A percentile compares a stretch with the other conserved stretches of the same genome.
Evolutionary conservation across 805 yeast genomes (phyloP).

Genomic region (Saturnispora quitensis): DNA sequence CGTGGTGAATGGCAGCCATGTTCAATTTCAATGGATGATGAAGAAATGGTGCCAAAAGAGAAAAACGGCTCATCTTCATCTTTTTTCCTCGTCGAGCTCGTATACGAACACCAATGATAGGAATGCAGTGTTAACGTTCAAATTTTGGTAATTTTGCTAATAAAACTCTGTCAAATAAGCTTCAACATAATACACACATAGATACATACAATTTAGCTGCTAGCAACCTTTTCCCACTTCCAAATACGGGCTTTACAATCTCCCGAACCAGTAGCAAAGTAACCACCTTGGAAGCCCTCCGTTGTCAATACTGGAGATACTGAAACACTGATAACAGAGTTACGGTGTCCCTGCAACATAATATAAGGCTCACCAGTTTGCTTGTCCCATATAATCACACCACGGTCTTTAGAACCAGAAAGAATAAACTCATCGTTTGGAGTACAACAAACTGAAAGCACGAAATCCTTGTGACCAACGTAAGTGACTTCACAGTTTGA

Average conservation of each 20-base stretch:
- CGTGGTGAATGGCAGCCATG: conserved; percentile 39
- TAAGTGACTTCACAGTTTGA: conserved; percentile 82
- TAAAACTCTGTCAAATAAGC: neutral
- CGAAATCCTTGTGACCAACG: conserved; percentile 94
- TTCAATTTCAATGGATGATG: neutral
- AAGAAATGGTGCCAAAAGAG: neutral
- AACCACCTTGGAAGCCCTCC: conserved; percentile 55
- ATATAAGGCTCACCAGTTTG: conserved; percentile 82
- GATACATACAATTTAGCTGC: conserved; percentile 3
- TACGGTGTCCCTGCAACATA: conserved; percentile 95
- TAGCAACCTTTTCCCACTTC: conserved; percentile 55
- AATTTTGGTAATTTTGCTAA: neutral
- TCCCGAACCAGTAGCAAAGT: conserved; percentile 96
- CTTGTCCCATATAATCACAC: conserved; percentile 96
- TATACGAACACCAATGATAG: neutral
- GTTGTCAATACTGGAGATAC: conserved; percentile 67
- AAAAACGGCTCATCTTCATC: neutral
- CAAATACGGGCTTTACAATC: conserved; percentile 96
- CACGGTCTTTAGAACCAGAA: conserved; percentile 94
- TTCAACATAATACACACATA: conserved; percentile 3
- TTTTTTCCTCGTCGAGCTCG: neutral
- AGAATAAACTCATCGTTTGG: conserved; percentile 87
- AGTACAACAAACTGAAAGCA: conserved; percentile 85
- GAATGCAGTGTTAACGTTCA: neutral
- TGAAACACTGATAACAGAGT: conserved; percentile 90